Evolutionary conservation across 176 grass and related monocot species (phyloP), one percentile per base, ranked within the genome.

Genomic region (Rhynchospora breviuscula): DNA sequence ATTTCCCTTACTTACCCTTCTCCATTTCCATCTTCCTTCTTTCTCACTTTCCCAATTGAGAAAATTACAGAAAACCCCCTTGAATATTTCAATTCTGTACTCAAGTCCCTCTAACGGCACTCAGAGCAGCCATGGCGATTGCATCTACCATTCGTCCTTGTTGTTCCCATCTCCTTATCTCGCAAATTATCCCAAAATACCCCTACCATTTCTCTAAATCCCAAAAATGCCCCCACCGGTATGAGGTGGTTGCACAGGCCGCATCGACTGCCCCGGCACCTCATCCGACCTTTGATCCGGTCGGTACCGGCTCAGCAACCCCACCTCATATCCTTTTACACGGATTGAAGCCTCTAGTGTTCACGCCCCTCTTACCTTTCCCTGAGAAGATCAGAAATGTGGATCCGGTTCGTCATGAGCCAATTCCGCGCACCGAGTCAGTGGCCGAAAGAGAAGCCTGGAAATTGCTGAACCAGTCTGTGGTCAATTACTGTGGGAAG

Each of bases 401-500:
- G 75, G 74, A 56, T 79, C 40, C 62, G 21, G 57, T 47, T 14
- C 33, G 2, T 12, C 25, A 6, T n/a, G 17, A 45, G 26, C 74
- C 63, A 43, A 49, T 3, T 59, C 10, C 22, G 12, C 23, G 57
- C 78, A 60, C 7, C 45, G 89, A 91, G 66, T 74, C 93, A 15
- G 93, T 89, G 59, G 84, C 86, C 33, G 91, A 91, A 82, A 90
- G 86, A 86, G 95, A 99, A 67, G 96, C 96, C 2, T 99, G 96
- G 96, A 90, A 88, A 82, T 63, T 99, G 56, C 81, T 99, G 88
- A 89, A 90, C 59, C 68, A 87, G 65, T 84, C 96, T 13, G 93
- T 99, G 59, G 96, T 95, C 58, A 93, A 81, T 59, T 99, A 92
- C 61, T 99, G 91, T 79, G 96, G 91, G 29, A 89, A 83, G 13